These are phyloP conservation scores for Petasospora fabianii DNA, from an alignment of 1,139 yeast genomes.

Conservation along the genomic window DNA sequence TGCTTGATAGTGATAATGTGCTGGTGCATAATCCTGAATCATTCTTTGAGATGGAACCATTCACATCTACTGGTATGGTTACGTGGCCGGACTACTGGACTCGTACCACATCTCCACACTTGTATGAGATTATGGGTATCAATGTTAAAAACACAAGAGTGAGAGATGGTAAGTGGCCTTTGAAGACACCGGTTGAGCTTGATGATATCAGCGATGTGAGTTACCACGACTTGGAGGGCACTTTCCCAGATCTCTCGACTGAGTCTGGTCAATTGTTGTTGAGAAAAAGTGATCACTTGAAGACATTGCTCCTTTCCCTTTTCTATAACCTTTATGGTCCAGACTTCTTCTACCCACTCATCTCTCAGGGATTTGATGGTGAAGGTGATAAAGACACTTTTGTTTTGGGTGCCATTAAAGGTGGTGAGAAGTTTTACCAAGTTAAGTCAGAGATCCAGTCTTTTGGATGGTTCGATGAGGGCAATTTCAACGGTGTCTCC, in stretches of 20 bases:
- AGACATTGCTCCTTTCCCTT: constrained; percentile 46
- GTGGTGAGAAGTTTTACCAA: constrained; percentile 47
- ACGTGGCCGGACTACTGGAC: constrained; percentile 76
- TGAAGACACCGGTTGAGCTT: constrained; percentile 10
- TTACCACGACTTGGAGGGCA: constrained; percentile 50
- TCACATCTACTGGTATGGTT: constrained; percentile 32
- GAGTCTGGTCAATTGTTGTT: constrained; percentile 61
- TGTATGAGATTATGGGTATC: constrained; percentile 53
- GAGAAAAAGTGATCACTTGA: constrained; percentile 50
- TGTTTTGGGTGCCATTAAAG: constrained; percentile 52
- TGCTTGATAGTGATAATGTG: constrained; percentile 58
- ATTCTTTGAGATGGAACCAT: constrained; percentile 41
- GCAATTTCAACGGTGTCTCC: constrained; percentile 37
- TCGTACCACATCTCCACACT: constrained; percentile 55
- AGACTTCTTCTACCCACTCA: constrained; percentile 47
- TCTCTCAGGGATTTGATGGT: constrained; percentile 59
- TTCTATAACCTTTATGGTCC: constrained; percentile 64
- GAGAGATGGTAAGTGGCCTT: constrained; percentile 36
- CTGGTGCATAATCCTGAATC: constrained; percentile 53
- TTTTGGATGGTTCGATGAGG: constrained; percentile 41
- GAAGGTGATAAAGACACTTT: constrained; percentile 71
- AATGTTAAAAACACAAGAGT: constrained; percentile 36
- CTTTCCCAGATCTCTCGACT: constrained; percentile 58
- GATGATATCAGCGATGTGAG: constrained; percentile 24
- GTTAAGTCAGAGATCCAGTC: constrained; percentile 31